These are phyloP conservation scores for Pilasporangium apinafurcum DNA, from an alignment of 352 stramenopile species.

Conservation along the genomic window DNA sequence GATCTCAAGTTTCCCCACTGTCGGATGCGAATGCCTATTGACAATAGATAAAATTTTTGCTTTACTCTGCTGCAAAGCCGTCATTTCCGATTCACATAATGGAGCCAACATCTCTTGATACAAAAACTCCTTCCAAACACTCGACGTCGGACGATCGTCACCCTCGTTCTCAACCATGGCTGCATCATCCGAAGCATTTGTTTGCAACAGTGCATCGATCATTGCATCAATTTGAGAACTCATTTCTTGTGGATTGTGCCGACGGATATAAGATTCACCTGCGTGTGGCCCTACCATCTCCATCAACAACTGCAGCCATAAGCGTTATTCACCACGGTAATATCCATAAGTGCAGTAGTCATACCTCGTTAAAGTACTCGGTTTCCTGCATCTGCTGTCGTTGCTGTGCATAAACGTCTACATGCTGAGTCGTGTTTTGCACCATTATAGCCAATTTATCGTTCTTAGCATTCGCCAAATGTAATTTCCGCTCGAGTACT, in stretches of 20 bases:
- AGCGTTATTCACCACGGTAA: too few species aligned
- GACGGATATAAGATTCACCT: too few species aligned
- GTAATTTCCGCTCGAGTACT: constrained; percentile 17
- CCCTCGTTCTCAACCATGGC: background rate
- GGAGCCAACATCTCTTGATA: constrained; percentile 20
- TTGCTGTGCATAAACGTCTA: constrained; percentile 4
- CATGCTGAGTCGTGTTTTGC: constrained; percentile 7
- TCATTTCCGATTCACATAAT: constrained; percentile 10
- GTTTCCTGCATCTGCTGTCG: constrained; percentile 4
- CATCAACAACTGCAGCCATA: constrained; percentile 1
- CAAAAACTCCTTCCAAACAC: constrained; percentile 11
- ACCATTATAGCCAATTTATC: constrained; percentile 18
- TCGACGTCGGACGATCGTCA: background rate
- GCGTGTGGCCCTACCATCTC: background rate
- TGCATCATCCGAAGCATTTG: too few species aligned
- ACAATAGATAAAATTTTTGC: constrained; percentile 13
- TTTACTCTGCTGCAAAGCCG: constrained; percentile 14
- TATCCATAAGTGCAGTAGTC: background rate
- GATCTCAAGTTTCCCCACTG: too few species aligned
- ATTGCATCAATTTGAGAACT: constrained; percentile 9
- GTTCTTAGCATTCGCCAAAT: constrained; percentile 14
- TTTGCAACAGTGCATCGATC: constrained; percentile 2
- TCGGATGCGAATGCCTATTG: background rate
- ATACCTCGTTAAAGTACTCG: constrained; percentile 17
- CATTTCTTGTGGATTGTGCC: constrained; percentile 1